Conservation (phyloP, 2,329 filamentous ascomycete genomes). For the Penicillium sp. region DNA sequence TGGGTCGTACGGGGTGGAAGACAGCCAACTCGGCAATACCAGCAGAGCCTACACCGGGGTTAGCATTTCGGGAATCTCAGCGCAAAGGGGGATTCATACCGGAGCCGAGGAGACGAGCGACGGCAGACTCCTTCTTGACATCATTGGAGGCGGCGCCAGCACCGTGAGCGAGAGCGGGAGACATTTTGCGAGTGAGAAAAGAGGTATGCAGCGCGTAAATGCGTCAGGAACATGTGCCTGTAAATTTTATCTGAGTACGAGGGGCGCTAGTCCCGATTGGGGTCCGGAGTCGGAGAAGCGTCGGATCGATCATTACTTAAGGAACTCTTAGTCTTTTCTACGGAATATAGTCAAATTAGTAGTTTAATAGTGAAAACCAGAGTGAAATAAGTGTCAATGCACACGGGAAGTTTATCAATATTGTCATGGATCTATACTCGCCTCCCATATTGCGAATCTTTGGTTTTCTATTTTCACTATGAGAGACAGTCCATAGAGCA, state of each 20-base stretch:
- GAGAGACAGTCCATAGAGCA: not conserved
- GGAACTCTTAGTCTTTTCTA: no score
- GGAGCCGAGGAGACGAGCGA: slow-evolving; percentile 86
- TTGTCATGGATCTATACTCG: not conserved
- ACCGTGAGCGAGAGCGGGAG: slow-evolving; percentile 50
- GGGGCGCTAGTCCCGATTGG: slow-evolving; percentile 24
- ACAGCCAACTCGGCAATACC: slow-evolving; percentile 91
- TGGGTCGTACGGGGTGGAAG: slow-evolving; percentile 75
- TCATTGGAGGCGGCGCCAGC: slow-evolving; percentile 56
- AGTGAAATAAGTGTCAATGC: not conserved
- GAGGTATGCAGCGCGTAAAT: slow-evolving; percentile 12
- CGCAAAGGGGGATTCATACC: slow-evolving; percentile 56
- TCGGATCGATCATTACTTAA: not conserved
- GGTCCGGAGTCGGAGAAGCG: slow-evolving; percentile 24
- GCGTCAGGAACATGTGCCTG: slow-evolving; percentile 19
- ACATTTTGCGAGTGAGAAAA: slow-evolving; percentile 47
- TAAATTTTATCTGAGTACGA: slow-evolving; percentile 25
- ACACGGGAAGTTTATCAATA: not conserved
- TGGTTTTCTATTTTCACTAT: not conserved
- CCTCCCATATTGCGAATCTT: not conserved
- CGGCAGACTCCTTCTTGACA: slow-evolving; percentile 82
- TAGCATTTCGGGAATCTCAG: slow-evolving; percentile 8
- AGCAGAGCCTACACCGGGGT: slow-evolving; percentile 67
- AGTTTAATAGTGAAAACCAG: no score
- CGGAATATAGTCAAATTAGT: no score